Base-by-base conservation (phyloP, 202 grass and related monocot species). In the Alloteropsis angusta region DNA sequence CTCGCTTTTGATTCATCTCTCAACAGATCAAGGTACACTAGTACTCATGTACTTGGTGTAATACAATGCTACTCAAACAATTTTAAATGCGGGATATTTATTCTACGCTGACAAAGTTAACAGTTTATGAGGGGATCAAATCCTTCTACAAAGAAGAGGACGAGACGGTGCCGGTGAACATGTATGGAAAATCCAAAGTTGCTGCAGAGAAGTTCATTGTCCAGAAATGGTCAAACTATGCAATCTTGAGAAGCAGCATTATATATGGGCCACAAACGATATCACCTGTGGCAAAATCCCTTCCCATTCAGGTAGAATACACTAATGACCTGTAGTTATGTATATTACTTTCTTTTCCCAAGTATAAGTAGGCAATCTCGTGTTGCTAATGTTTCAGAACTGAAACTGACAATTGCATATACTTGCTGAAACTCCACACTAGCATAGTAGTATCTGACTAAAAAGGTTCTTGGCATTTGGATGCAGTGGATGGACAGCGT, bases 111-210 rank as follows among this genome's bases (percentile, higher is more conserved):
- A 49, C 23, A 0, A 7, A 19, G 23, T 5, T 74, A 49, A 65
- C 89, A 98, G 95, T 98, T 84, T 98, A 98, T 68, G 85, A 94
- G 76, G 91, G 95, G 2, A 45, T 85, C 12, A 93, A 93, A 89
- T 90, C 92, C 30, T 98, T 90, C 93, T 98, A 94, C 65, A 94
- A 87, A 87, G 92, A 98, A 73, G 92, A 86, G 18, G 89, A 94
- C 52, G 92, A 92, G 32, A 83, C 83, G 3, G 1, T 84, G 75
- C 92, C 95, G 0, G 85, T 98, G 55, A 98, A 98, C 77, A 90
- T 98, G 92, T 97, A 97, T 54, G 95, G 89, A 15, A 89, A 87
- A 80, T 89, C 95, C 43, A 98, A 94, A 93, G 83, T 94, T 55
- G 81, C 87, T 60, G 89, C 95, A 49, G 95, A 94, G 80, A 84